Conservation (phyloP, 2,329 filamentous ascomycete genomes). For the Penicillium sp. region DNA sequence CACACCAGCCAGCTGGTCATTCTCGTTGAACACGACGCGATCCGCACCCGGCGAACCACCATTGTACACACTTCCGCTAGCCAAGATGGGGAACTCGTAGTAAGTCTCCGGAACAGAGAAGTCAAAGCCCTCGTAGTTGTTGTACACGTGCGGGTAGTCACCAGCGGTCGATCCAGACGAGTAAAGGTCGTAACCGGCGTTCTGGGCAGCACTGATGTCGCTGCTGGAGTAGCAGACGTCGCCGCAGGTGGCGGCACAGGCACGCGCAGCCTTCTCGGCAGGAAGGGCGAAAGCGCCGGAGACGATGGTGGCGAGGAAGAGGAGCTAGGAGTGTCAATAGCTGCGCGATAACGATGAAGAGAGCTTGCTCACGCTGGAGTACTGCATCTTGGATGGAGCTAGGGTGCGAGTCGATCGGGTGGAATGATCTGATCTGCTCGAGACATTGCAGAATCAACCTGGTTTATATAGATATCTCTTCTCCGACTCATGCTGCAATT, state of each 20-base stretch:
- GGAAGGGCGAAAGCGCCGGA: slow-evolving; percentile 25
- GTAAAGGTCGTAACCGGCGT: slow-evolving; percentile 50
- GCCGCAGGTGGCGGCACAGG: slow-evolving; percentile 51
- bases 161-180: slow-evolving; percentile 31
- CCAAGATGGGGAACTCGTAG: slow-evolving; percentile 58
- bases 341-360: too few species aligned
- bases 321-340: too few species aligned
- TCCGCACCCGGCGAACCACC: slow-evolving; percentile 62
- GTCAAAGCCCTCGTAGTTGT: slow-evolving; percentile 58
- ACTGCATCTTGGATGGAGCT: slow-evolving; percentile 20
- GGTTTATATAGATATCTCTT: too few species aligned
- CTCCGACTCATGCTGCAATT: too few species aligned
- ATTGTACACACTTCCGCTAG: slow-evolving; percentile 46
- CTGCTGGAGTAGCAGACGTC: slow-evolving; percentile 47
- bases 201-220: slow-evolving; percentile 48
- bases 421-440: too few species aligned
- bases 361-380: slow-evolving; percentile 24
- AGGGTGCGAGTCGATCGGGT: too few species aligned
- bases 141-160: slow-evolving; percentile 55
- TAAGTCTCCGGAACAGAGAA: slow-evolving; percentile 55
- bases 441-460: too few species aligned
- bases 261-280: slow-evolving; percentile 32
- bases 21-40: slow-evolving; percentile 57
- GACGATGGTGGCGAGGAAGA: slow-evolving; percentile 18
- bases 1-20: slow-evolving; percentile 54